phyloP scores from a whole-genome alignment of 2,329 filamentous ascomycete genomes.

The Endoconidiophora polonica region DNA sequence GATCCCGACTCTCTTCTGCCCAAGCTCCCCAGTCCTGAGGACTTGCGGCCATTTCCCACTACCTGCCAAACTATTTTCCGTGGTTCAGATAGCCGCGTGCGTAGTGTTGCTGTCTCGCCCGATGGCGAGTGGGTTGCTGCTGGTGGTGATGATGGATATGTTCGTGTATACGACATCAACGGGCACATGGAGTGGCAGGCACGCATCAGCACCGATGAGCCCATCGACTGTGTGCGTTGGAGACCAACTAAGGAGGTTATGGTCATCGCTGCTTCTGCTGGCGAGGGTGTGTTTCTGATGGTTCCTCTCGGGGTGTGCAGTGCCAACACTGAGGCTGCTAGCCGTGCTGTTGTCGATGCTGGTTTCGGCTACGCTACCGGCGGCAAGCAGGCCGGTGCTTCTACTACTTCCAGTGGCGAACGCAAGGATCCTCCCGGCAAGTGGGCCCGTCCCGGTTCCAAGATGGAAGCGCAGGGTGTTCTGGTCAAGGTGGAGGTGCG shows the following conservation, averaged over 20 bases:
- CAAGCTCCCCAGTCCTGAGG: constrained; percentile 82
- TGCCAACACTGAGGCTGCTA: constrained; percentile 55
- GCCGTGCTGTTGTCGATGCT: constrained; percentile 61
- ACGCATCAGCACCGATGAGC: constrained; percentile 58
- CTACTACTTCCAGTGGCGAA: constrained; percentile 33
- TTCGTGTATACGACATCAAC: constrained; percentile 81
- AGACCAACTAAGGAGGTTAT: constrained; percentile 66
- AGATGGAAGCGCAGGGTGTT: constrained; percentile 62
- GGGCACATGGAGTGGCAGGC: constrained; percentile 78
- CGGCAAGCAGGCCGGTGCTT: constrained; percentile 32
- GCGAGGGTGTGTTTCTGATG: constrained; percentile 73
- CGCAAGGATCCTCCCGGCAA: constrained; percentile 62
- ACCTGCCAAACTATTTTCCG: constrained; percentile 73
- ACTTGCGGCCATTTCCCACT: constrained; percentile 88
- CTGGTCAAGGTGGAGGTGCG: constrained; percentile 66
- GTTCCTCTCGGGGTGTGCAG: constrained; percentile 58
- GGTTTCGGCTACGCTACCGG: constrained; percentile 89
- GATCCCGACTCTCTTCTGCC: constrained; percentile 85
- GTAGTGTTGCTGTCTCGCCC: constrained; percentile 71
- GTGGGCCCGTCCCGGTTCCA: constrained; percentile 64
- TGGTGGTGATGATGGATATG: constrained; percentile 85
- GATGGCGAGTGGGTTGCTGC: constrained; percentile 74
- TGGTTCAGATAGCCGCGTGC: constrained; percentile 77
- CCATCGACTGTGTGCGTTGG: constrained; percentile 81
- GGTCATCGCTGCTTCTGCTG: constrained; percentile 67